Percentiles rank a stretch among this genome's conserved stretches.
Evolutionary conservation across 176 grass and related monocot species (phyloP).

Genomic region (Aegilops sharonensis): DNA sequence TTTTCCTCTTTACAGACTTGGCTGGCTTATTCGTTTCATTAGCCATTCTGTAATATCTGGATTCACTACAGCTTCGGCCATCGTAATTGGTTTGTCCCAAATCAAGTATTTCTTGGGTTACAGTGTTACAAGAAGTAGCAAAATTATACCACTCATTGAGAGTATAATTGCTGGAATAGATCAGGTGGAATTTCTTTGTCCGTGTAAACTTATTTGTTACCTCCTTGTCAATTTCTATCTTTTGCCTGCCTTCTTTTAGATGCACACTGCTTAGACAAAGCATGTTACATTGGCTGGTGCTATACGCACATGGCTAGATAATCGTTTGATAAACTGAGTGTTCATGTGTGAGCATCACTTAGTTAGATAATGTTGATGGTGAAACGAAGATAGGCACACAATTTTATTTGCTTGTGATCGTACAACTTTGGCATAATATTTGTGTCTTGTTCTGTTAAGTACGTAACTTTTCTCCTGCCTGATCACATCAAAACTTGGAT

Average conservation of each 20-base stretch:
- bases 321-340: neutral
- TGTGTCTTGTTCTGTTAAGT: neutral
- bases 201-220: slow-evolving; percentile 16
- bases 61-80: slow-evolving; percentile 92
- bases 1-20: slow-evolving; percentile 57
- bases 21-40: slow-evolving; percentile 92
- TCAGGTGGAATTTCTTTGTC: slow-evolving; percentile 54
- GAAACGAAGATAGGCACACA: neutral
- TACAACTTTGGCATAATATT: neutral
- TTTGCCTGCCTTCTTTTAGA: neutral
- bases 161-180: slow-evolving; percentile 83
- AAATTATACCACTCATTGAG: slow-evolving; percentile 84
- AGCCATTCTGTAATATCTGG: slow-evolving; percentile 99
- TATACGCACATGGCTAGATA: neutral
- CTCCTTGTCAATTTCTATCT: neutral
- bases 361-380: neutral
- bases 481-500: neutral
- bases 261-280: slow-evolving; percentile 6
- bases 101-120: slow-evolving; percentile 97
- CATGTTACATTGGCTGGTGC: neutral
- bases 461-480: neutral
- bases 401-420: neutral
- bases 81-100: slow-evolving; percentile 91
- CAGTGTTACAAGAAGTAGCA: slow-evolving; percentile 74
- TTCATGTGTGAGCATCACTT: slow-evolving; percentile 9